phyloP scores from a whole-genome alignment of 2,329 filamentous ascomycete genomes.

The Teratosphaeria destructans region DNA sequence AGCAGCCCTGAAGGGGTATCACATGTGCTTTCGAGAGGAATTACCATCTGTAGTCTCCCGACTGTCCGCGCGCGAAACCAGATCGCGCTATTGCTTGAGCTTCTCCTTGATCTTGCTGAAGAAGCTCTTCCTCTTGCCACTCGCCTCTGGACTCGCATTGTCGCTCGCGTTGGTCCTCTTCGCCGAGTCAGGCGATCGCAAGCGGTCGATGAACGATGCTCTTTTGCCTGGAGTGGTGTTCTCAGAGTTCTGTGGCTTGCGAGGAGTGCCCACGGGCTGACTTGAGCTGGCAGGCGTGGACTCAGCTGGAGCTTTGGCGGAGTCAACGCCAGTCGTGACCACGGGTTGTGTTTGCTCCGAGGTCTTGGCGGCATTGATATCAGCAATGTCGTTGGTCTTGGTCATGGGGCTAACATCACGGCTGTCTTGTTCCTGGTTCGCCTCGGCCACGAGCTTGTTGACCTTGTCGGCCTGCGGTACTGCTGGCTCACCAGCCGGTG shows the following conservation, averaged over 20 bases:
- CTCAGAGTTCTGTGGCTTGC: slow-evolving; percentile 8
- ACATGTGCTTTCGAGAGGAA: neutral
- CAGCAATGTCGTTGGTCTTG: slow-evolving; percentile 9
- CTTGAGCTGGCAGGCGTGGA: slow-evolving; percentile 4
- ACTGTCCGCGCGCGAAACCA: neutral
- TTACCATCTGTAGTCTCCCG: neutral
- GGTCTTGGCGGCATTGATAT: slow-evolving; percentile 1
- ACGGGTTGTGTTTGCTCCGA: slow-evolving; percentile 27
- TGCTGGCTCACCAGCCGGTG: slow-evolving; percentile 23
- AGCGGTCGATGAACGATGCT: slow-evolving; percentile 15
- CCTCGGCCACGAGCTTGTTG: slow-evolving; percentile 7
- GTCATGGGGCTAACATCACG: slow-evolving; percentile 34
- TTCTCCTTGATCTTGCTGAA: slow-evolving; percentile 42
- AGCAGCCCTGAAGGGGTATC: neutral
- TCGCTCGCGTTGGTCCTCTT: slow-evolving; percentile 17
- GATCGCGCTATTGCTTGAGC: slow-evolving; percentile 20
- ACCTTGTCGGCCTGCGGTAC: slow-evolving; percentile 4
- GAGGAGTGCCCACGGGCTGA: slow-evolving; percentile 18
- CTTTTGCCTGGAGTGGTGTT: slow-evolving; percentile 21
- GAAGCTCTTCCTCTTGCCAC: slow-evolving; percentile 35
- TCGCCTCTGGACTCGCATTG: slow-evolving; percentile 6
- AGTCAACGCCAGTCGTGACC: slow-evolving; percentile 32
- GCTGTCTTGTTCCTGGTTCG: slow-evolving; percentile 19
- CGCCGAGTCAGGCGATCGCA: slow-evolving; percentile 32
- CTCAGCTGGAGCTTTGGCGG: slow-evolving; percentile 19